Evolutionary conservation across 805 yeast species (phyloP).

Genomic region (Saturnispora diversa): DNA sequence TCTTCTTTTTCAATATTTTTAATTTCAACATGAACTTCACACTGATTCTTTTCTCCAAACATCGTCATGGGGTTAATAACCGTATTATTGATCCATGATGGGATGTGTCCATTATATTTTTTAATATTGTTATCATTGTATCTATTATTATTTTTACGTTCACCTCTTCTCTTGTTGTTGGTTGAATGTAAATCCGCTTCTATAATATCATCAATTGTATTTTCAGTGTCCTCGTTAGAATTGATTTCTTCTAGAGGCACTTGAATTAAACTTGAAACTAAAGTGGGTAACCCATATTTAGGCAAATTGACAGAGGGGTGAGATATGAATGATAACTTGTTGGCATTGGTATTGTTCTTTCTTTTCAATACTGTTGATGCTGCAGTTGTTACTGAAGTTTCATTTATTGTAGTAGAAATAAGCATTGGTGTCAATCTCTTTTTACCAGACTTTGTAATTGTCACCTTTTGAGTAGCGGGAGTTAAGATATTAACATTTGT

Average conservation of each 20-base stretch:
- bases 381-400: conserved; percentile 32
- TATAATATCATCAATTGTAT: conserved; percentile 40
- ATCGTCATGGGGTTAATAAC: conserved; percentile 23
- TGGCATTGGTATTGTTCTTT: background rate
- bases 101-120: conserved; percentile 11
- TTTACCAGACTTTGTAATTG: conserved; percentile 67
- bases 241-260: conserved; percentile 27
- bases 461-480: conserved; percentile 36
- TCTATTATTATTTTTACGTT: conserved; percentile 18
- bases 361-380: background rate
- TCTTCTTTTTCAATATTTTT: conserved; percentile 14
- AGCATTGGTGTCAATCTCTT: conserved; percentile 68
- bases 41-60: conserved; percentile 25
- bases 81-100: conserved; percentile 22
- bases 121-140: background rate
- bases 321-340: conserved; percentile 5
- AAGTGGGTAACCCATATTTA: conserved; percentile 52
- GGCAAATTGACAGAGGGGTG: conserved; percentile 37
- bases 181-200: conserved; percentile 23
- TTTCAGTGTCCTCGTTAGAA: conserved; percentile 30
- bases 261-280: conserved; percentile 51
- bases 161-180: conserved; percentile 28
- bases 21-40: conserved; percentile 19
- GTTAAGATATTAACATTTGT: conserved; percentile 18
- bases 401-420: too few species aligned